A percentile compares a stretch with the other conserved stretches of the same genome.
Conservation (phyloP, 169 alveolate genomes). For the Amoebophrya sp. region DNA sequence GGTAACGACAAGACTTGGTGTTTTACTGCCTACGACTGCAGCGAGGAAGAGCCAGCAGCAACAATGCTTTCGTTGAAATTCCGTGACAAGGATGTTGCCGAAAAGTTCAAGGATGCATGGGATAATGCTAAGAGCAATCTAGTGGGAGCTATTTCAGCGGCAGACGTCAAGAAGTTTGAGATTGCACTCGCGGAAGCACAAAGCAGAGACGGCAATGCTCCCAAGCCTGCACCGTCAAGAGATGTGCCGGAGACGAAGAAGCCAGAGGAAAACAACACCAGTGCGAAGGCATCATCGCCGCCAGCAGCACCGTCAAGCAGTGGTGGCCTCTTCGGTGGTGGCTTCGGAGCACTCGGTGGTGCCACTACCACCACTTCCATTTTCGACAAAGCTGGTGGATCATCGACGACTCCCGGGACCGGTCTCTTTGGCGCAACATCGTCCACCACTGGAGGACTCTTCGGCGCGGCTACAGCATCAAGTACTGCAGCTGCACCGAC, state of each 20-base stretch:
- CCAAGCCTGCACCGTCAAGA: too few relatives aligned
- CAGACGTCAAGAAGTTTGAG: neutral
- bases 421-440: neutral
- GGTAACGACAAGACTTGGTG: neutral
- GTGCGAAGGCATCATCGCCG: too few relatives aligned
- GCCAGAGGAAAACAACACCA: too few relatives aligned
- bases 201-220: too few relatives aligned
- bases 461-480: neutral
- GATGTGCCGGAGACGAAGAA: too few relatives aligned
- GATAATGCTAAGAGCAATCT: neutral
- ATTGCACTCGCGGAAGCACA: too few relatives aligned
- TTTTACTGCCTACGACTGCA: slow-evolving; percentile 9
- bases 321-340: neutral
- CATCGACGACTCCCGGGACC: neutral
- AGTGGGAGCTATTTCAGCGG: neutral
- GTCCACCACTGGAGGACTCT: neutral
- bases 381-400: too few relatives aligned
- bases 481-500: too few relatives aligned
- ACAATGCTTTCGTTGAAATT: neutral
- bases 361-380: too few relatives aligned
- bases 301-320: neutral
- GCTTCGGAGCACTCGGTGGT: too few relatives aligned
- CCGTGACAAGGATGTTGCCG: neutral
- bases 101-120: neutral
- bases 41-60: neutral